Base-by-base conservation (phyloP, 1,284 basidiomycete species). In the Malassezia globosa region DNA sequence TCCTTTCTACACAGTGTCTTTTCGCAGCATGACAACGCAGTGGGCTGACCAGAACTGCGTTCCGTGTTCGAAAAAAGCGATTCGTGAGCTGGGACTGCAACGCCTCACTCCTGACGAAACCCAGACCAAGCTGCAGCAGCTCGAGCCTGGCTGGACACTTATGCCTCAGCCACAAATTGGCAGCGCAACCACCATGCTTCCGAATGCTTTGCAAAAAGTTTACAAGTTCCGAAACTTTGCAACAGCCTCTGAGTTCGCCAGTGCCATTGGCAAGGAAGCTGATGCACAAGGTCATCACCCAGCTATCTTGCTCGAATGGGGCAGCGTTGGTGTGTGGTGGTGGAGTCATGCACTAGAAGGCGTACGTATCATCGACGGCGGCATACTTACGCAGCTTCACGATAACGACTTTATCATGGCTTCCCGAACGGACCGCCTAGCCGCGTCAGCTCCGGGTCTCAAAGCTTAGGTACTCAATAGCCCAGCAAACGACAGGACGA, bases 381-480 rank as follows among this genome's bases (percentile, higher is more conserved):
- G 7, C 39, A 31, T 31, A 31, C n/a, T n/a, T n/a, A n/a, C n/a
- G n/a, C 48, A 69, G 66, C 56, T 69, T 13, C 66, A 68, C 45
- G 52, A 59, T 24, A 69, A 68, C 45, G 66, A 69, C 53, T 70
- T 62, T 54, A 51, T 69, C 46, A 67, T 69, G 64, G 68, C 68
- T 22, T 61, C 64, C 5, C 65, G 63, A 46, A 70, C 68, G 11
- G 64, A 69, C 48, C 49, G 60, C 35, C 48, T 65, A 5, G 64
- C 56, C 4, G 42, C 48, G 6, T 19, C 41, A 1, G 60, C 66
- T 4, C 51, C 59, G n/a, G 66, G 67, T 4, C 51, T 52, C 31
- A 63, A 59, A 16, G 5, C 19, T 11, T 37, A 35, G 22, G 8
- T 18, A 37, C 35, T 10, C 6, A n/a, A 31, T 31, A 8, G n/a